Base-by-base conservation (phyloP, 2,329 filamentous ascomycete genomes). In the Cladophialophora immunda region DNA sequence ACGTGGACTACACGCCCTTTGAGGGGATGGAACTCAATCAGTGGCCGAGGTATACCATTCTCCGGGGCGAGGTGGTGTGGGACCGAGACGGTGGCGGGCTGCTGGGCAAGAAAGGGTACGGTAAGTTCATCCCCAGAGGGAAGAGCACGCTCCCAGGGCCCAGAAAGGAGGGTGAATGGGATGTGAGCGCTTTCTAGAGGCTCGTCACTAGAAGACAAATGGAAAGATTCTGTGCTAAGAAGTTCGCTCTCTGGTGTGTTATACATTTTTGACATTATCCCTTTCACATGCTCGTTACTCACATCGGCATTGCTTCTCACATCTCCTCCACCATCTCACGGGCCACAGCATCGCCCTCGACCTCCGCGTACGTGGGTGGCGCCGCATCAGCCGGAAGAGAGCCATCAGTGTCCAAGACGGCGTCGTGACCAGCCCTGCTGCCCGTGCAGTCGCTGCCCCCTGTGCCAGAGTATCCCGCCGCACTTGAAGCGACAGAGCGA, bases 1-100 rank as follows among this genome's bases (percentile, higher is more conserved):
- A 86, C 67, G 83, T 87, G 2, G 87, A 90, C 72, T 88, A 89
- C 72, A 88, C 87, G 8, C 87, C 87, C 0, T 89, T 85, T 70
- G 87, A 89, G 73, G 86, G 87, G 0, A 80, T 79, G 57, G 77
- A 73, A n/a, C 72, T 90, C 47, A 80, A 79, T 30, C 86, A 89
- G 65, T 89, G 87, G 87, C 87, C 87, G 11, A 79, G 87, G 22
- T 89, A 85, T 72, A 89, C 86, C 0, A 79, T 90, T 7, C 69
- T 90, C 50, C 76, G 87, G 63, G 87, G 87, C 0, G 76, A 84
- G 67, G 81, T 89, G 0, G 83, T 88, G 1, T 89, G 74, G 73
- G 71, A 76, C 70, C 67, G 74, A 9, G 75, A 78, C 84, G 86
- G 84, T 86, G 84, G 79, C 1, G 85, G 86, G 0, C 54, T 85